These are phyloP conservation scores for Fusarium algeriense DNA, from an alignment of 2,329 filamentous ascomycete species.

Conservation along the genomic window DNA sequence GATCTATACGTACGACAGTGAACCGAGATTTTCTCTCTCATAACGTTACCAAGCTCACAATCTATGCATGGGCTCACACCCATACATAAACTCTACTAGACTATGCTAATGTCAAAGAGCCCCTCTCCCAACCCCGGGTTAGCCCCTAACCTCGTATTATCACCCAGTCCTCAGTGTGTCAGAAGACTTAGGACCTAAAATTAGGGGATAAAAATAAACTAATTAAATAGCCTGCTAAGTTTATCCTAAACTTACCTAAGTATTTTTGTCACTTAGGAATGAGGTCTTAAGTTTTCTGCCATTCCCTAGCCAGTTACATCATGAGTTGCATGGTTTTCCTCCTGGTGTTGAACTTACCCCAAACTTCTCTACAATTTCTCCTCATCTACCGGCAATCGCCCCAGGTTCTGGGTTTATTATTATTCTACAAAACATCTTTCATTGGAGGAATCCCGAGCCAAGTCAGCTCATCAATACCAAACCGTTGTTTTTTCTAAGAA, in stretches of 20 bases:
- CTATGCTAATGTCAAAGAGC: neutral
- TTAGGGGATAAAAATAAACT: no score
- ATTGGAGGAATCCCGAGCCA: neutral
- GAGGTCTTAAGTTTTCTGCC: no score
- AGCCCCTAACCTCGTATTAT: constrained; percentile 11
- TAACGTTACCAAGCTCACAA: neutral
- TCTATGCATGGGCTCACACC: neutral
- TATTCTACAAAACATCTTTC: neutral
- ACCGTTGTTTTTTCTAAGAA: neutral
- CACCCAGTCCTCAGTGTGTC: no score
- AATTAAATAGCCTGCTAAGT: no score
- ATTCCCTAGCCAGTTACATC: constrained; percentile 5
- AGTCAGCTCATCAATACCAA: constrained; percentile 3
- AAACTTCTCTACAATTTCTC: constrained; percentile 24
- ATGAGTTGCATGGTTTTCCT: neutral
- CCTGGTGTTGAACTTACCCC: constrained; percentile 18
- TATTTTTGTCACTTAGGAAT: no score
- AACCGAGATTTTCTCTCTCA: no score
- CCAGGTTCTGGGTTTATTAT: neutral
- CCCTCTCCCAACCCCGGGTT: constrained; percentile 1
- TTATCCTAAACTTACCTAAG: no score
- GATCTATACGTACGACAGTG: no score
- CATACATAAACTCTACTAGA: neutral
- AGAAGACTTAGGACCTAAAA: no score
- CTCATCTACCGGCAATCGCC: constrained; percentile 6